These are phyloP conservation scores for Pilasporangium apinafurcum DNA, from an alignment of 352 stramenopile genomes.

Conservation along the genomic window DNA sequence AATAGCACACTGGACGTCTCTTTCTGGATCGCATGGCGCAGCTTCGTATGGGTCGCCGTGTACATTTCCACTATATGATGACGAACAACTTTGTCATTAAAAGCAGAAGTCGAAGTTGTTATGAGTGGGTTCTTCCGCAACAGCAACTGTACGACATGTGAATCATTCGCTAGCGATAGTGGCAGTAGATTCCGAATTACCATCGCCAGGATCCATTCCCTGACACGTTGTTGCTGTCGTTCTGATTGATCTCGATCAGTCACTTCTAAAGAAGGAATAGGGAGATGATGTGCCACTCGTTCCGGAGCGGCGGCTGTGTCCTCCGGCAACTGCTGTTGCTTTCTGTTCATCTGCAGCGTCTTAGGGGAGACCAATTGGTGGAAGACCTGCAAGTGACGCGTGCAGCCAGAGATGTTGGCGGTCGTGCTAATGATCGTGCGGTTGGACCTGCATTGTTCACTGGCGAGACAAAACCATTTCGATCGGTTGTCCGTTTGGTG, in stretches of 20 bases:
- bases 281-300: neutral
- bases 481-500: slow-evolving; percentile 2
- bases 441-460: slow-evolving; percentile 11
- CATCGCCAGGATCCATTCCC: slow-evolving; percentile 7
- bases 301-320: neutral
- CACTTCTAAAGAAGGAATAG: no score
- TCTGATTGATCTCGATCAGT: neutral
- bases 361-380: slow-evolving; percentile 16
- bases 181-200: slow-evolving; percentile 9
- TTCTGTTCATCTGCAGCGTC: slow-evolving; percentile 8
- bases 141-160: neutral
- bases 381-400: slow-evolving; percentile 15
- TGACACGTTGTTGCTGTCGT: neutral
- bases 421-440: slow-evolving; percentile 14
- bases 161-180: slow-evolving; percentile 4
- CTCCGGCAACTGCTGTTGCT: slow-evolving; percentile 5
- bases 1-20: neutral
- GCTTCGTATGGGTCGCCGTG: neutral
- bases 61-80: slow-evolving; percentile 9
- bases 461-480: slow-evolving; percentile 18
- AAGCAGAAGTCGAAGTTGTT: neutral
- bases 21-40: neutral
- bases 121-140: neutral
- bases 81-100: slow-evolving; percentile 1
- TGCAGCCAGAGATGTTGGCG: slow-evolving; percentile 16